These are phyloP conservation scores for Nicotiana tabacum DNA, from an alignment of 257 asterid species.

Conservation along the genomic window DNA sequence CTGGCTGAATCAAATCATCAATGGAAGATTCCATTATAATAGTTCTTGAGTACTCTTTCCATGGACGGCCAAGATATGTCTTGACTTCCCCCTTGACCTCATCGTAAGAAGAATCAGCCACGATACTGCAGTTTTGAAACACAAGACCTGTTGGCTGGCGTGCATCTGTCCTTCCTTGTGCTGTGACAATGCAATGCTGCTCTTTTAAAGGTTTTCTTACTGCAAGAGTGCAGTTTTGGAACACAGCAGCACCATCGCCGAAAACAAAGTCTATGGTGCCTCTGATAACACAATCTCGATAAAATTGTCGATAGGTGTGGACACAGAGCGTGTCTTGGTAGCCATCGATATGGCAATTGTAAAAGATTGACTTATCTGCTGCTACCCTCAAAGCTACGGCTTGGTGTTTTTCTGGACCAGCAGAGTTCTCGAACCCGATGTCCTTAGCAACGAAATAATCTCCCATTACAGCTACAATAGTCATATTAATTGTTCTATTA, in stretches of 20 bases:
- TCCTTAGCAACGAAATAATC: constrained; percentile 70
- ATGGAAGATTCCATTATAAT: constrained; percentile 64
- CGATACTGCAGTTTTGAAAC: constrained; percentile 62
- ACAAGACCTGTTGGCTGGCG: constrained; percentile 74
- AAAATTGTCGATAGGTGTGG: constrained; percentile 77
- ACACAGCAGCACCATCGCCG: constrained; percentile 72
- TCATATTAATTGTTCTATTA: not conserved
- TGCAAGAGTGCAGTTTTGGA: constrained; percentile 69
- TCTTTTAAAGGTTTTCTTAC: constrained; percentile 59
- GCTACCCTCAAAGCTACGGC: constrained; percentile 80
- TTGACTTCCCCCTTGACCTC: constrained; percentile 28
- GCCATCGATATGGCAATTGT: constrained; percentile 73
- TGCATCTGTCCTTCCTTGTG: constrained; percentile 67
- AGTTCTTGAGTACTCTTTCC: constrained; percentile 75
- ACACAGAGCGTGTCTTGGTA: constrained; percentile 77
- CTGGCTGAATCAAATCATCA: constrained; percentile 57
- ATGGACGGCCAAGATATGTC: constrained; percentile 72
- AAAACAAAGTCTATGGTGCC: constrained; percentile 87
- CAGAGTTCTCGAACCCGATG: constrained; percentile 72
- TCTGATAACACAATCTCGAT: constrained; percentile 58
- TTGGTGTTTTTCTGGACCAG: constrained; percentile 72
- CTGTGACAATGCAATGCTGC: constrained; percentile 73
- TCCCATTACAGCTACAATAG: constrained; percentile 54
- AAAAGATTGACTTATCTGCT: constrained; percentile 56
- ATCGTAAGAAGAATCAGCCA: constrained; percentile 41